Evolutionary conservation across 1,284 basidiomycete genomes (phyloP), one percentile per base, ranked within the genome.

Genomic region (Moesziomyces sp.): DNA sequence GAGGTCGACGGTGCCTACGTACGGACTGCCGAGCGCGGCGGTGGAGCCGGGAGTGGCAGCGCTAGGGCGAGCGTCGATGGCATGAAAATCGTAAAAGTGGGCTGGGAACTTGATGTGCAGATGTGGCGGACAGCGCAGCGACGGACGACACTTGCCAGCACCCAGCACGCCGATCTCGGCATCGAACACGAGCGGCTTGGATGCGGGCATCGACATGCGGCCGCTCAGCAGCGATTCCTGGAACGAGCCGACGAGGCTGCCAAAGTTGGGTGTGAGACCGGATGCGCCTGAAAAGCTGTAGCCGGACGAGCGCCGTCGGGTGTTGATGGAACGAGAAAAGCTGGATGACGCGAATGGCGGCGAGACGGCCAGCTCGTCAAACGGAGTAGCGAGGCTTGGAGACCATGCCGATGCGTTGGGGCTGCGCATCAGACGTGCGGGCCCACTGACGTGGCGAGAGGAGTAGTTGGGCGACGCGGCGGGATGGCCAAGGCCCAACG

Each of bases 1-100:
- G 23, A 85, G 72, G 58, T 85, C 84, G 64, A 85, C 66, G 14
- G 80, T 83, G 1, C 85, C 85, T 18, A 85, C 85, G 56, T 85
- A 85, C 1, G 85, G 85, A 19, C 73, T 81, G 13, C 79, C 76
- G 7, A 71, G 59, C 24, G 63, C 67, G 13, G 60, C 59, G 3
- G 64, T 62, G 23, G 59, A 58, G 35, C 58, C 70, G 8, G 46
- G 7, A 28, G 45, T 58, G 16, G 51, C 23, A 1, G 52, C 40
- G 6, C 56, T 52, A 2, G 52, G 26, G 34, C 56, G 43, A 11
- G 65, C 28, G 8, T 69, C 51, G 43, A 58, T 47, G 48, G 66
- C 63, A 43, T 72, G 58, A 34, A 79, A 57, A 21, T 74, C 64
- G 74, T 84, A 85, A 43, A 83, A 85, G 51, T 80, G 79, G 5